A percentile compares a stretch with the other conserved stretches of the same genome.
phyloP scores from a whole-genome alignment of 2,329 filamentous ascomycete genomes.

The Aspergillus arachidicola region DNA sequence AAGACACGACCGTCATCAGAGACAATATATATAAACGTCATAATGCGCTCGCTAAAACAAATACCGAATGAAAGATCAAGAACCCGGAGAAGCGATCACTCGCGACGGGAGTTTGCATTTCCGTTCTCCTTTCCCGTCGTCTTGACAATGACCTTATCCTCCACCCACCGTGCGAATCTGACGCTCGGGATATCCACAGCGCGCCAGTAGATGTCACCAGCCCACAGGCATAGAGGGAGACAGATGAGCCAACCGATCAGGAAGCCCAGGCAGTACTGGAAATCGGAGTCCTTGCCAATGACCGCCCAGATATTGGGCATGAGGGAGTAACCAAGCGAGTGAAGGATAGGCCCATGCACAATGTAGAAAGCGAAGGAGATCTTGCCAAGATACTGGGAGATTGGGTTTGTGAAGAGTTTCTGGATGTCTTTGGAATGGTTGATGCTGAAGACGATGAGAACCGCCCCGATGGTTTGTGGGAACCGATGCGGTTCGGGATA shows the following conservation, averaged over 20 bases:
- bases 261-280: conserved; percentile 44
- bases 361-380: conserved; percentile 53
- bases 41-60: conserved; percentile 8
- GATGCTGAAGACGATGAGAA: conserved; percentile 46
- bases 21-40: not conserved
- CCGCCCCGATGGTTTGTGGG: conserved; percentile 46
- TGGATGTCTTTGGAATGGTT: conserved; percentile 45
- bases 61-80: conserved; percentile 10
- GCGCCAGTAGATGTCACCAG: conserved; percentile 63
- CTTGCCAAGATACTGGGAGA: conserved; percentile 51
- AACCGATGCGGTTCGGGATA: conserved; percentile 49
- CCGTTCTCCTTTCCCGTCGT: conserved; percentile 8
- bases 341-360: conserved; percentile 49
- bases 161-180: conserved; percentile 54
- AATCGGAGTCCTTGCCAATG: conserved; percentile 42
- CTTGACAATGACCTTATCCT: conserved; percentile 37
- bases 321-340: conserved; percentile 47
- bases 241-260: conserved; percentile 44
- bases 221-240: conserved; percentile 52
- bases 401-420: conserved; percentile 41
- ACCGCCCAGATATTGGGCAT: conserved; percentile 45
- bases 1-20: not conserved
- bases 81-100: conserved; percentile 8
- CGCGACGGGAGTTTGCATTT: conserved; percentile 7
- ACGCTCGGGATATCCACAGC: conserved; percentile 56